These are phyloP conservation scores for Helminthosporium solani DNA, from an alignment of 2,329 filamentous ascomycete species.

Conservation along the genomic window DNA sequence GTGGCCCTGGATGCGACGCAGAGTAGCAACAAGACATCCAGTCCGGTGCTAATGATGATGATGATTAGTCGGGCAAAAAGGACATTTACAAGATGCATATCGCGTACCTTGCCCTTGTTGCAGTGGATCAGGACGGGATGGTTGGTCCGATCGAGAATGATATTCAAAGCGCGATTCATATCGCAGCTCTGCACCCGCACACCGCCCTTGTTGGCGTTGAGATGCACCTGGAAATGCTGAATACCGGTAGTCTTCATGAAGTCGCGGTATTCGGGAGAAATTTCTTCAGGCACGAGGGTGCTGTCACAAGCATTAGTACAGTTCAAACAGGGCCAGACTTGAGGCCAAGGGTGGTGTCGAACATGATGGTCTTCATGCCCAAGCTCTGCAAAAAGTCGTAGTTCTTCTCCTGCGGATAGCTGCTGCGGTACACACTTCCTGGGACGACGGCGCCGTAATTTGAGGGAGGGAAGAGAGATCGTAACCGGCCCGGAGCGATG, in stretches of 20 bases:
- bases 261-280: slow-evolving; percentile 49
- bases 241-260: slow-evolving; percentile 71
- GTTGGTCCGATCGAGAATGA: slow-evolving; percentile 71
- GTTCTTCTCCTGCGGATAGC: slow-evolving; percentile 72
- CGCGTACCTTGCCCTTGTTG: slow-evolving; percentile 76
- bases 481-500: slow-evolving; percentile 37
- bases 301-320: slow-evolving; percentile 43
- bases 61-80: not conserved
- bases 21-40: slow-evolving; percentile 79
- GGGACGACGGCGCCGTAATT: slow-evolving; percentile 78
- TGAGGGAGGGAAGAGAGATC: slow-evolving; percentile 51
- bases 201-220: slow-evolving; percentile 83
- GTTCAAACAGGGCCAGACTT: not conserved
- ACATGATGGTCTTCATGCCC: slow-evolving; percentile 77
- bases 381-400: slow-evolving; percentile 68
- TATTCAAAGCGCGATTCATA: slow-evolving; percentile 69
- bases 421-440: slow-evolving; percentile 75
- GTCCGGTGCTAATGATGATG: slow-evolving; percentile 67
- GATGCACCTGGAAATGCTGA: slow-evolving; percentile 70
- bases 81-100: not conserved
- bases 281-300: slow-evolving; percentile 53
- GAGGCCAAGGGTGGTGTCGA: slow-evolving; percentile 34
- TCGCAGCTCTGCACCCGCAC: slow-evolving; percentile 44
- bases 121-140: slow-evolving; percentile 86
- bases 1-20: slow-evolving; percentile 72